Conservation (phyloP, 169 alveolate species). For the Besnoitia besnoiti region DNA sequence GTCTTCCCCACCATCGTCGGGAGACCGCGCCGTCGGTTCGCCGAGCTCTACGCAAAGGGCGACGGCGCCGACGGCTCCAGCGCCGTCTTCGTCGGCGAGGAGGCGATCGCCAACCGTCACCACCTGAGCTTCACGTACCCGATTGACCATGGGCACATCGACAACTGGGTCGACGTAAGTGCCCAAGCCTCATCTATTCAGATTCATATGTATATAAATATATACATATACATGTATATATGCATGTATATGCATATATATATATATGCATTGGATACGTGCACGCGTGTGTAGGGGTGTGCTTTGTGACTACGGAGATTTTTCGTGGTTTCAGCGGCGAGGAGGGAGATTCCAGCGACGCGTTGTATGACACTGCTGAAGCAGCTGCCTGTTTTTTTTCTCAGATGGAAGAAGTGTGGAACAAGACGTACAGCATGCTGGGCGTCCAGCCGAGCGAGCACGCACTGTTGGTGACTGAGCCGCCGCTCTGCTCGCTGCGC, state of each 20-base stretch:
- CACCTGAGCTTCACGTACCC: slow-evolving; percentile 74
- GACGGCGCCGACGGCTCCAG: slow-evolving; percentile 71
- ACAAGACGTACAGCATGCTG: slow-evolving; percentile 69
- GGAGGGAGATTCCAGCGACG: neutral
- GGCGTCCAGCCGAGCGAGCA: slow-evolving; percentile 69
- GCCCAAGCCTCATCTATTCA: neutral
- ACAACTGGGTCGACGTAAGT: slow-evolving; percentile 75
- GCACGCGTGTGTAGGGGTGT: neutral
- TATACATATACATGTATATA: too few species aligned
- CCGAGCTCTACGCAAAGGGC: slow-evolving; percentile 27
- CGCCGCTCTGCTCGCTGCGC: slow-evolving; percentile 72
- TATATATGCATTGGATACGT: too few species aligned
- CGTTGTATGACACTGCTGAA: neutral
- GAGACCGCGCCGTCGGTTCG: slow-evolving; percentile 72
- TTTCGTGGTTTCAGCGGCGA: neutral
- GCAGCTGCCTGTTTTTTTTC: neutral
- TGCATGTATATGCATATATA: neutral
- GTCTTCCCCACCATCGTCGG: slow-evolving; percentile 80
- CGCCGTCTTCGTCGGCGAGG: slow-evolving; percentile 75
- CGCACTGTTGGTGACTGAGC: slow-evolving; percentile 78
- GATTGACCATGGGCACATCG: slow-evolving; percentile 80
- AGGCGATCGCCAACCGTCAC: slow-evolving; percentile 75
- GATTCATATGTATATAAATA: neutral
- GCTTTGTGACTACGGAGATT: neutral
- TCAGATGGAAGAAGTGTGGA: slow-evolving; percentile 73